A percentile compares a stretch with the other conserved stretches of the same genome.
Evolutionary conservation across 768 basidiomycete genomes (phyloP).

Genomic region (Amyloporia xantha): DNA sequence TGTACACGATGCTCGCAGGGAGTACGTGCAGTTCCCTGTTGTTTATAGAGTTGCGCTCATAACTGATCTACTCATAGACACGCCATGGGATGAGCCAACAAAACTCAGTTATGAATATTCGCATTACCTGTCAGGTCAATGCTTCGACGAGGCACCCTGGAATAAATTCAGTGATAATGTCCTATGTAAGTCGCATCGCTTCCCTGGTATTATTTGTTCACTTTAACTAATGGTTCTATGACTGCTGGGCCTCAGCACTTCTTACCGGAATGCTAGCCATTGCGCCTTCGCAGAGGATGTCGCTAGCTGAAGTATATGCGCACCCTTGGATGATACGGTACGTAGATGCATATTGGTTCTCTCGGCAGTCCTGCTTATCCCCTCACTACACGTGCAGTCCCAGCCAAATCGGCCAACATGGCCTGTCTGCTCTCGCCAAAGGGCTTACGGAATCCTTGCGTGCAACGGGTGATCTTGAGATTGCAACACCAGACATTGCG

Average conservation of each 20-base stretch:
- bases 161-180: constrained; percentile 49
- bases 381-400: constrained; percentile 34
- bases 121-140: constrained; percentile 67
- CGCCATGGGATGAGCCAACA: constrained; percentile 97
- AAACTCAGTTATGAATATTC: constrained; percentile 68
- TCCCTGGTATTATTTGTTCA: background rate
- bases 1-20: constrained; percentile 85
- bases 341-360: constrained; percentile 10
- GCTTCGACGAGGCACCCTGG: constrained; percentile 80
- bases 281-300: constrained; percentile 62
- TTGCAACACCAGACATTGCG: constrained; percentile 53
- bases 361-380: background rate
- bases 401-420: constrained; percentile 57
- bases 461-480: constrained; percentile 64
- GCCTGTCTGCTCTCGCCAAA: constrained; percentile 52
- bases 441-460: constrained; percentile 64
- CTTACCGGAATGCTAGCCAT: constrained; percentile 70
- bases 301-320: constrained; percentile 43
- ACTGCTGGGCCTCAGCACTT: constrained; percentile 59
- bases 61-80: constrained; percentile 58
- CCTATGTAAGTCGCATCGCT: constrained; percentile 47
- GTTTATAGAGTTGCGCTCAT: background rate
- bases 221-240: no score
- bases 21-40: constrained; percentile 47
- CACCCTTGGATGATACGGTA: constrained; percentile 79